Percentiles rank a stretch among this genome's conserved stretches.
Conservation (phyloP, 2,329 filamentous ascomycete species). For the Aureobasidium sp. region DNA sequence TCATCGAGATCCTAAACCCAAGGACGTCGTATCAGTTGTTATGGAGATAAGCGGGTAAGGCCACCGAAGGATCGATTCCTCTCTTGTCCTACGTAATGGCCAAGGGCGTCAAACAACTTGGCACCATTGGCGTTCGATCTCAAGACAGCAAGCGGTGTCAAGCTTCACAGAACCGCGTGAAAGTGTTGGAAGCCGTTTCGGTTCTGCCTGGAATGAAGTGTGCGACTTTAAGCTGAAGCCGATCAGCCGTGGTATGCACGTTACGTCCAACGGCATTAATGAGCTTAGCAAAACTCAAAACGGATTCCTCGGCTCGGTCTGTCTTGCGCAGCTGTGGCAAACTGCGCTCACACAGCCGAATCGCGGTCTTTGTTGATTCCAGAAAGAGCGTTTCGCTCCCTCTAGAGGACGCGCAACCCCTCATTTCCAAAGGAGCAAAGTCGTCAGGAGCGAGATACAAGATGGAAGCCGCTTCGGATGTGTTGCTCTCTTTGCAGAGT, state of each 20-base stretch:
- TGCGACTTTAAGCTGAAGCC: not conserved
- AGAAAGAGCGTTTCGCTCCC: not conserved
- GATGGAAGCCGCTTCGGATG: not conserved
- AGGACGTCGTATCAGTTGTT: not conserved
- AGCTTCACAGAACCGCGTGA: not conserved
- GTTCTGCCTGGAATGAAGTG: not conserved
- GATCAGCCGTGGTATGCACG: constrained; percentile 1
- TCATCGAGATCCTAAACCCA: no score
- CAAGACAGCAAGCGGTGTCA: not conserved
- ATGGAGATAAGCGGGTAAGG: not conserved
- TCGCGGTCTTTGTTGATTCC: not conserved
- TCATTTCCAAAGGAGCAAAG: no score
- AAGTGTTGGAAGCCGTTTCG: not conserved
- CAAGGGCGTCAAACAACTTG: not conserved
- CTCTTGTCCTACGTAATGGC: constrained; percentile 1
- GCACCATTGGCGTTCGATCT: not conserved
- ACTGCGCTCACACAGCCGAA: not conserved
- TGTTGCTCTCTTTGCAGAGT: not conserved
- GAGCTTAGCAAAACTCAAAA: not conserved
- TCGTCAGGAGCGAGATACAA: not conserved
- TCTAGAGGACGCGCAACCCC: not conserved
- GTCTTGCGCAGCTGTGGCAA: no score
- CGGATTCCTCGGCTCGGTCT: not conserved
- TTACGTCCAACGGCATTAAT: not conserved
- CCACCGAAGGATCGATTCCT: not conserved